phyloP scores from a whole-genome alignment of 2,329 filamentous ascomycete genomes.

The Mariannaea elegans region DNA sequence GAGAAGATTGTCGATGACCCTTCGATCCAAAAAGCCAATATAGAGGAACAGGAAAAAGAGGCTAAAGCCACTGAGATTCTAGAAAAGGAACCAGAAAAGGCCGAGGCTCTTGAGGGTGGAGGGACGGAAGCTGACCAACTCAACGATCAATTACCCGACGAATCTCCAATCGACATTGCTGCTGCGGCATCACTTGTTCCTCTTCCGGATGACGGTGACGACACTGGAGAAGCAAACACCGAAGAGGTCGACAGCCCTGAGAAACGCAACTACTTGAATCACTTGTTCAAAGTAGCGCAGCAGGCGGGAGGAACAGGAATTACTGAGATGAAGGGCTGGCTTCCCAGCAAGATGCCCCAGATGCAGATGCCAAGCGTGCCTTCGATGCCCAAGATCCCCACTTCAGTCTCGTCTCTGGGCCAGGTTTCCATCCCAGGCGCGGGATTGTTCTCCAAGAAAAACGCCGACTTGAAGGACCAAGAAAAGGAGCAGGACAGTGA shows the following conservation, averaged over 20 bases:
- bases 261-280: slow-evolving; percentile 56
- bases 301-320: slow-evolving; percentile 56
- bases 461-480: slow-evolving; percentile 5
- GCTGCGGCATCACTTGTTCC: slow-evolving; percentile 61
- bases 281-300: slow-evolving; percentile 60
- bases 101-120: slow-evolving; percentile 18
- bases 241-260: slow-evolving; percentile 47
- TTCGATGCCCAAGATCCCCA: slow-evolving; percentile 37
- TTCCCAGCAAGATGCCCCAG: slow-evolving; percentile 52
- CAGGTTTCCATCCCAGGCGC: slow-evolving; percentile 29
- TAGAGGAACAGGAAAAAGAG: slow-evolving; percentile 47
- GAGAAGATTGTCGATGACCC: slow-evolving; percentile 56
- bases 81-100: slow-evolving; percentile 29
- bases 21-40: slow-evolving; percentile 52
- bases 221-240: slow-evolving; percentile 42
- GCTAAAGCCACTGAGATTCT: slow-evolving; percentile 38
- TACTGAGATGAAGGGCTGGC: slow-evolving; percentile 51
- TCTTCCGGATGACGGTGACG: slow-evolving; percentile 52
- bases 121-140: slow-evolving; percentile 12
- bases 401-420: slow-evolving; percentile 41
- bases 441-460: slow-evolving; percentile 43
- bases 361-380: slow-evolving; percentile 48
- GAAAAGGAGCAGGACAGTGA: not conserved
- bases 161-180: slow-evolving; percentile 60
- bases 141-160: slow-evolving; percentile 31